phyloP scores from a whole-genome alignment of 2,329 filamentous ascomycete genomes.

The Aspergillus niger region DNA sequence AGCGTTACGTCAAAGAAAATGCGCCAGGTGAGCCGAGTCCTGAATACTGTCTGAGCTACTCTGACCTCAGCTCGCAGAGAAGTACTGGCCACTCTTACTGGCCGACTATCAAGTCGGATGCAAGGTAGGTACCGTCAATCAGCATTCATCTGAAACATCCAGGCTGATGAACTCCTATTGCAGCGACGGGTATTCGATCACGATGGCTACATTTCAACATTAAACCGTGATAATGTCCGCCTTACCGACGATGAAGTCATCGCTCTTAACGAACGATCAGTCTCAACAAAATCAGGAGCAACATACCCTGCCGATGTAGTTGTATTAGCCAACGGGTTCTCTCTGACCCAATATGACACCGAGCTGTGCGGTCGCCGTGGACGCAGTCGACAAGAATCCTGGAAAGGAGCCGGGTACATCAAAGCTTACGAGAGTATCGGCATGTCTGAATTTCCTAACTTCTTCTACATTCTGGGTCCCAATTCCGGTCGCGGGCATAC shows the following conservation, averaged over 20 bases:
- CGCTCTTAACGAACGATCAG: neutral
- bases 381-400: constrained; percentile 16
- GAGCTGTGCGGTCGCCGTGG: constrained; percentile 20
- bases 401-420: constrained; percentile 19
- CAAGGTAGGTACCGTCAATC: constrained; percentile 12
- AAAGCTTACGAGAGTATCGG: constrained; percentile 22
- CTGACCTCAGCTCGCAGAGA: constrained; percentile 2
- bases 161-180: neutral
- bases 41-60: neutral
- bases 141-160: too few relatives aligned
- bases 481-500: constrained; percentile 21
- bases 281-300: constrained; percentile 3
- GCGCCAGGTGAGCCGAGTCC: constrained; percentile 12
- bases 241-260: constrained; percentile 3
- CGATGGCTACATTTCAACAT: constrained; percentile 2
- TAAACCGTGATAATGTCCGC: constrained; percentile 1
- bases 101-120: constrained; percentile 20
- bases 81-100: constrained; percentile 22
- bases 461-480: constrained; percentile 25
- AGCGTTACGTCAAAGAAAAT: constrained; percentile 9
- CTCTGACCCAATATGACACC: constrained; percentile 21
- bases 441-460: constrained; percentile 26
- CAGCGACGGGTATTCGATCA: constrained; percentile 13
- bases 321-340: constrained; percentile 16
- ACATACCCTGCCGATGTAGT: constrained; percentile 12